Percentiles rank a stretch among this genome's conserved stretches.
Evolutionary conservation across 2,329 filamentous ascomycete species (phyloP).

Genomic region (Tolypocladium ophioglossoides): DNA sequence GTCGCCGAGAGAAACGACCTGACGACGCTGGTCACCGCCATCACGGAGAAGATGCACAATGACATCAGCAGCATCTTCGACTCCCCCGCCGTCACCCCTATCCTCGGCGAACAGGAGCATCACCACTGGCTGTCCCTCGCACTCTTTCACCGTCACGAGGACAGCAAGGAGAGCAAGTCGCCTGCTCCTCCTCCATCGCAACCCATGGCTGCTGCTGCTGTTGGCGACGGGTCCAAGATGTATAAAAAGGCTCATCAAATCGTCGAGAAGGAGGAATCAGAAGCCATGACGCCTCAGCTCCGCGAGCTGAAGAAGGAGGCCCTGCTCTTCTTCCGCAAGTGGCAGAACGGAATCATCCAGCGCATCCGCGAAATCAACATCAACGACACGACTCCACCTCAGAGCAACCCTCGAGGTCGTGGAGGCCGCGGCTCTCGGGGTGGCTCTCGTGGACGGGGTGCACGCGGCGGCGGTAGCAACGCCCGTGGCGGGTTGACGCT

Average conservation of each 20-base stretch:
- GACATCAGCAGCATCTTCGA: slow-evolving; percentile 44
- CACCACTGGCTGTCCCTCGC: slow-evolving; percentile 25
- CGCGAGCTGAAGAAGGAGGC: slow-evolving; percentile 60
- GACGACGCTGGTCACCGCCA: slow-evolving; percentile 36
- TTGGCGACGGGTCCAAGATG: slow-evolving; percentile 8
- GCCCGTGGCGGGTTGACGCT: slow-evolving; percentile 17
- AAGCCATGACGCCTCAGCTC: slow-evolving; percentile 33
- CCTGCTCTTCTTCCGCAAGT: slow-evolving; percentile 66
- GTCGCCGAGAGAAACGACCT: slow-evolving; percentile 40
- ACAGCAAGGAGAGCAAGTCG: slow-evolving; percentile 12
- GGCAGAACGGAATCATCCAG: slow-evolving; percentile 60
- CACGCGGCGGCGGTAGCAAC: slow-evolving; percentile 19
- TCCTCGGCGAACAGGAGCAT: slow-evolving; percentile 17
- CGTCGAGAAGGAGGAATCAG: slow-evolving; percentile 20
- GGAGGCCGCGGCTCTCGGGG: slow-evolving; percentile 18
- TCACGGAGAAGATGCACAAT: slow-evolving; percentile 44
- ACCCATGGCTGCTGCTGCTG: neutral
- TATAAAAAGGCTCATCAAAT: slow-evolving; percentile 17
- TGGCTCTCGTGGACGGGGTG: slow-evolving; percentile 16
- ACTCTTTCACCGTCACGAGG: slow-evolving; percentile 12
- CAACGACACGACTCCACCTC: slow-evolving; percentile 23
- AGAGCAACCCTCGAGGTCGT: slow-evolving; percentile 20
- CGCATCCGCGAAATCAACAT: slow-evolving; percentile 60
- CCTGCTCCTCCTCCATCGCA: slow-evolving; percentile 1
- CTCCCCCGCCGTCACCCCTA: slow-evolving; percentile 24